Percentiles rank a stretch among this genome's conserved stretches.
These are phyloP conservation scores for sunflower (Helianthus annuus) DNA, from an alignment of 129 eudicot species.

Conservation along the genomic window DNA sequence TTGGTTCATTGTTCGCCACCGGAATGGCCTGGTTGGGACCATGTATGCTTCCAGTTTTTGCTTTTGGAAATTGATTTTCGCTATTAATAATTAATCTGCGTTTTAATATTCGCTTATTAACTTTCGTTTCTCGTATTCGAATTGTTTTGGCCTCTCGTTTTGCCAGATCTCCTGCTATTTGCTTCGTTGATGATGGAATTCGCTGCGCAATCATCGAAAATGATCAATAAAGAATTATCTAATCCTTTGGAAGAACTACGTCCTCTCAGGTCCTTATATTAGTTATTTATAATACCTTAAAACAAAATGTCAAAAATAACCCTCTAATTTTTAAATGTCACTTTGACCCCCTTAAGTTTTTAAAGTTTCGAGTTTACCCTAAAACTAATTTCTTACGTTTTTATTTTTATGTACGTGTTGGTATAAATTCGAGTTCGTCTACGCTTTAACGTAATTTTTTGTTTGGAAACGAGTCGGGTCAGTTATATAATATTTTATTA, in stretches of 20 bases:
- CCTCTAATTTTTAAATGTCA: too few relatives aligned
- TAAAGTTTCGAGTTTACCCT: too few relatives aligned
- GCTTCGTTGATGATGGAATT: conserved; percentile 92
- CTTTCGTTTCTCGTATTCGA: conserved; percentile 4
- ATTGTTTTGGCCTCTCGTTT: conserved; percentile 15
- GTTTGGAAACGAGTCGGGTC: too few relatives aligned
- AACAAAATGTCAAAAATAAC: too few relatives aligned
- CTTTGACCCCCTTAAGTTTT: too few relatives aligned
- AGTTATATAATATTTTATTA: too few relatives aligned
- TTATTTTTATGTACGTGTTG: too few relatives aligned
- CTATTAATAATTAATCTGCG: conserved; percentile 7
- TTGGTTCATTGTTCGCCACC: conserved; percentile 92
- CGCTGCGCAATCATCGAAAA: conserved; percentile 91
- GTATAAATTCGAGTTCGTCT: too few relatives aligned
- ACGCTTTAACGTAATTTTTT: too few relatives aligned
- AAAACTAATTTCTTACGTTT: too few relatives aligned
- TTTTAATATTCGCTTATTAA: background rate
- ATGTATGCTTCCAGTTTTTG: conserved; percentile 50
- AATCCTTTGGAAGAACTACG: conserved; percentile 57
- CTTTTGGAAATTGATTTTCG: background rate
- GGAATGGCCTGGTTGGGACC: conserved; percentile 99
- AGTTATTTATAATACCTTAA: background rate
- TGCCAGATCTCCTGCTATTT: conserved; percentile 77
- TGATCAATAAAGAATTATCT: conserved; percentile 55
- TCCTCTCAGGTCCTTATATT: conserved; percentile 50